Base-by-base conservation (phyloP, 345 rosid genomes). In the Xanthoceras sorbifolium region DNA sequence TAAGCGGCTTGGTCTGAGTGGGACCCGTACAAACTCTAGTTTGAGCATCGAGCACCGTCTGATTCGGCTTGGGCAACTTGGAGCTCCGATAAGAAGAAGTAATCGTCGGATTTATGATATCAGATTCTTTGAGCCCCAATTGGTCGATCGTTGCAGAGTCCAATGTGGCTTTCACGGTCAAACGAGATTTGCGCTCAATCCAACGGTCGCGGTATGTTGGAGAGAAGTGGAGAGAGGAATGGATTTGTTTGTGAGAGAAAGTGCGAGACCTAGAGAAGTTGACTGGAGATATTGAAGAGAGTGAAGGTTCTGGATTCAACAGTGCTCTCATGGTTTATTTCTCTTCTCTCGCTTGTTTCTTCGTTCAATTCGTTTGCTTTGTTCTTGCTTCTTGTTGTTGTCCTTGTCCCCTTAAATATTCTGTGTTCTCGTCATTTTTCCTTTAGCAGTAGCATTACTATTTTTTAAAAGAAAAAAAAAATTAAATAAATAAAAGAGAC, bases 11-110 rank as follows among this genome's bases (percentile, higher is more conserved):
- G 76, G 98, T 95, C 86, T 90, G 98, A 4, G 92, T 89, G 18
- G 98, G 99, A 15, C 99, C 99, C 0, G 98, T 95, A 76, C 98
- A 95, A 85, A 95, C 97, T 93, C 91, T 93, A 83, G 94, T 89
- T 81, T 93, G 99, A 60, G 99, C 99, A 18, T 95, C 99, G 29
- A 90, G 91, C 77, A 95, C 93, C 12, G 92, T 89, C 88, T 79
- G 92, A 73, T 95, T 95, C 1, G 98, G 97, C 83, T 87, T 93
- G 31, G 85, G 88, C 38, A 90, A 82, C 79, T 61, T 77, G 28
- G 88, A 83, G 83, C 77, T 81, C 79, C 99, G 83, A 74, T 93
- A 95, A 6, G 99, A 84, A 29, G 97, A 62, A 66, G 97, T 90
- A 64, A 95, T 31, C 2, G 97, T 80, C 2, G 98, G 98, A 62